A percentile compares a stretch with the other conserved stretches of the same genome.
Conservation (phyloP, 768 basidiomycete species). For the Cystobasidium ongulense region DNA sequence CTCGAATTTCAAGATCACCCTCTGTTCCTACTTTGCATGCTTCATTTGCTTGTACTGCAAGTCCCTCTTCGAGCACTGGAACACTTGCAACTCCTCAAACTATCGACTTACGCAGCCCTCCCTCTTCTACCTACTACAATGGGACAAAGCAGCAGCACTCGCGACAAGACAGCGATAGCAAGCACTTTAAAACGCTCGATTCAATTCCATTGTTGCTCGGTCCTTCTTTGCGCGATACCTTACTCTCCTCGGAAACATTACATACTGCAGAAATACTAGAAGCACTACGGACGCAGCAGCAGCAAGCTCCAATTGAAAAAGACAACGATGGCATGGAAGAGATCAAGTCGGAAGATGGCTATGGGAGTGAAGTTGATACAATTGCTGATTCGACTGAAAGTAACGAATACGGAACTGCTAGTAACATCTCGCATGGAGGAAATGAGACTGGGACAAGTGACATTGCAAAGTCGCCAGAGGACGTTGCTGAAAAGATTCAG, state of each 20-base stretch:
- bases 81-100: neutral
- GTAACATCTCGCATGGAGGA: neutral
- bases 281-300: neutral
- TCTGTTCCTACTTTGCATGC: neutral
- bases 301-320: too few species aligned
- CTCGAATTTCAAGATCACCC: neutral
- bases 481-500: neutral
- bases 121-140: neutral
- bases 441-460: neutral
- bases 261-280: neutral
- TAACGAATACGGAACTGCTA: neutral
- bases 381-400: neutral
- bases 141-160: neutral
- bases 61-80: neutral
- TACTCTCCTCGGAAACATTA: neutral
- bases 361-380: neutral
- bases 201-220: neutral
- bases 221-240: neutral
- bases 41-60: neutral
- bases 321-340: neutral
- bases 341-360: neutral
- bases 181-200: neutral
- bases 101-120: neutral
- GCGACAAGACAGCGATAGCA: neutral
- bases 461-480: neutral